Base-by-base conservation (phyloP, 2,329 filamentous ascomycete genomes). In the Monosporascus sp. region DNA sequence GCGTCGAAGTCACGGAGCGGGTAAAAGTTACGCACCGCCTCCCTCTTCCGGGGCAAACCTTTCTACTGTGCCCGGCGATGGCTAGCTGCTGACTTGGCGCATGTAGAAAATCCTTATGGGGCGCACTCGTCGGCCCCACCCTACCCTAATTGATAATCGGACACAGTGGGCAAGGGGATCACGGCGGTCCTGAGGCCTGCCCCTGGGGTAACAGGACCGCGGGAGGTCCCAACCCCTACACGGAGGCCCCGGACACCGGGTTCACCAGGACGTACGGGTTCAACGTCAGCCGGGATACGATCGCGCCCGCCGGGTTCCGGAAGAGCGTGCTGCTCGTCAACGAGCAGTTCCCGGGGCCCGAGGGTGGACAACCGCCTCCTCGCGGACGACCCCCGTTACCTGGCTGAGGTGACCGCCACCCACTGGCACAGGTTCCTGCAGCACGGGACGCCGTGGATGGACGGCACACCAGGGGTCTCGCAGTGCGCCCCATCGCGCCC, bases 401-500 rank as follows among this genome's bases (percentile, higher is more conserved):
- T n/a, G 22, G 57, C 52, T 17, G 66, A 69, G 48, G 79, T 79
- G 11, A 71, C 75, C 0, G 62, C 73, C 3, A 66, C 82, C 3
- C 80, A 83, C 63, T 82, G 77, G 77, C 80, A 83, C 54, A 79
- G 80, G 0, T 74, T 82, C 52, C 69, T 77, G 2, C 78, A 81
- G 56, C 70, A 71, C 2, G 65, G 64, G 2, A 81, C 71, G 1
- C 76, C 77, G 1, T 76, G 79, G 71, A 75, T 83, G 56, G 80
- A 83, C 53, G 79, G 80, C 27, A 75, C 76, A 0, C 77, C 78
- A 0, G 74, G 74, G 8, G 70, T 82, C 3, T 68, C 73, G 0
- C 85, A 90, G 66, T 91, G 87, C 58, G 87, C 58, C 86, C 87
- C 2, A 83, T 89, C 54, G 73, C 84, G 5, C 85, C 86, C 0